Evolutionary conservation across 495 filamentous ascomycete genomes (phyloP), one percentile per base, ranked within the genome.

Genomic region (Penicillium longicatenatum): DNA sequence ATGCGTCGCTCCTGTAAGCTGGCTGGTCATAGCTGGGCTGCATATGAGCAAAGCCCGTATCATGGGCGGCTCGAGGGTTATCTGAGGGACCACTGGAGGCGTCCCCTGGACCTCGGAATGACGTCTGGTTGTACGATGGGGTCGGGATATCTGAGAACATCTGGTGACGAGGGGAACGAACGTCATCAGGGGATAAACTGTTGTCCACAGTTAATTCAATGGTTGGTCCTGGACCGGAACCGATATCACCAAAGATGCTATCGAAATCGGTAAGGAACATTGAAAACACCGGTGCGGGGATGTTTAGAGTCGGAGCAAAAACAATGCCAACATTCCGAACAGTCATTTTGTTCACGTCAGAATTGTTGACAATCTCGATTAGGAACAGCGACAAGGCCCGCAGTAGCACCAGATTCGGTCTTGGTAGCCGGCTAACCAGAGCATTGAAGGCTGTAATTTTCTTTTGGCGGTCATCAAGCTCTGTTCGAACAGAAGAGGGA

Each of bases 261-360:
- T 89, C 81, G 65, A 89, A 96, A 62, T 98, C 92, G 50, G 93
- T 92, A 33, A 98, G 82, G 72, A 98, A 94, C 74, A 92, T 80
- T 2, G 92, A 92, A 64, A 98, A 96, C 7, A 98, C 89, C 16
- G 95, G 93, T 1, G 92, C 91, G 0, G 95, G 93, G 41, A 98
- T 97, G 72, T 98, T 98, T 31, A 98, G 82, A 1, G 95, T 98
- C 2, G 94, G 94, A n/a, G 95, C 94, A 73, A 98, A 98, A 54
- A 98, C 93, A 59, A 98, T 98, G 62, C 94, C 92, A 50, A 98
- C 92, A 71, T 98, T 98, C 39, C 94, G 85, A 52, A 97, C 90
- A 6, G 88, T 96, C 94, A 98, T 98, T 78, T 97, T 98, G 76
- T 98, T 98, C 63, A 89, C 79, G 60, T 92, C 88, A 3, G 91